Percentiles rank a stretch among this genome's conserved stretches.
Evolutionary conservation across 2,329 filamentous ascomycete species (phyloP).

Genomic region (Exophiala xenobiotica): DNA sequence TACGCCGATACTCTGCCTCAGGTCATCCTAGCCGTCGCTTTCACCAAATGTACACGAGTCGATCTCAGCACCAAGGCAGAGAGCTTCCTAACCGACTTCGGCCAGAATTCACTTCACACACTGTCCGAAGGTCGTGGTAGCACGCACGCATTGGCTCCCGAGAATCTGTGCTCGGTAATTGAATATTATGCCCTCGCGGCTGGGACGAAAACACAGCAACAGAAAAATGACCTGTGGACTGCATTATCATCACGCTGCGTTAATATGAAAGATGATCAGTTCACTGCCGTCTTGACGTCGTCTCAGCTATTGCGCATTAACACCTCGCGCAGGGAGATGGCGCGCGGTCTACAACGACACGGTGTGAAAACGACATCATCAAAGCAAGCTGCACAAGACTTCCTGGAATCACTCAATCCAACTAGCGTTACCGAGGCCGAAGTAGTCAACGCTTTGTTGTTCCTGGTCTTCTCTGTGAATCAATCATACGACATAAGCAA

Average conservation of each 20-base stretch:
- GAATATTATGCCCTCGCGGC: constrained; percentile 26
- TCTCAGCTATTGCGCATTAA: constrained; percentile 48
- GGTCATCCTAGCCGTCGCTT: constrained; percentile 81
- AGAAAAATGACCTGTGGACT: constrained; percentile 22
- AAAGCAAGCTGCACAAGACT: constrained; percentile 66
- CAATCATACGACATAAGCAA: constrained; percentile 67
- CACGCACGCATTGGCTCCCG: constrained; percentile 12
- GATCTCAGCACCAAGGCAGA: constrained; percentile 80
- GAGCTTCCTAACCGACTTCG: constrained; percentile 22
- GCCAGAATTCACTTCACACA: constrained; percentile 14
- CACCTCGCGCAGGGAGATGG: constrained; percentile 47
- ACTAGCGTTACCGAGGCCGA: constrained; percentile 76
- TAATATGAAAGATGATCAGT: constrained; percentile 37
- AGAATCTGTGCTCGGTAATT: constrained; percentile 25
- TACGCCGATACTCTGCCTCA: constrained; percentile 86
- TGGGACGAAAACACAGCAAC: constrained; percentile 13
- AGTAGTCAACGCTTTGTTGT: constrained; percentile 76
- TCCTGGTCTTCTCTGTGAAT: constrained; percentile 62
- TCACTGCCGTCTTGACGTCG: constrained; percentile 44
- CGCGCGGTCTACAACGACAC: constrained; percentile 66
- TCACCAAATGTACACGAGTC: constrained; percentile 75
- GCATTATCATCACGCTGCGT: constrained; percentile 21
- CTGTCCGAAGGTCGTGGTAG: constrained; percentile 17
- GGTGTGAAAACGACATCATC: constrained; percentile 75
- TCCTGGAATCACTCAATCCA: constrained; percentile 56